These are phyloP conservation scores for Artemisia argyi DNA, from an alignment of 129 eudicot genomes.

Conservation along the genomic window DNA sequence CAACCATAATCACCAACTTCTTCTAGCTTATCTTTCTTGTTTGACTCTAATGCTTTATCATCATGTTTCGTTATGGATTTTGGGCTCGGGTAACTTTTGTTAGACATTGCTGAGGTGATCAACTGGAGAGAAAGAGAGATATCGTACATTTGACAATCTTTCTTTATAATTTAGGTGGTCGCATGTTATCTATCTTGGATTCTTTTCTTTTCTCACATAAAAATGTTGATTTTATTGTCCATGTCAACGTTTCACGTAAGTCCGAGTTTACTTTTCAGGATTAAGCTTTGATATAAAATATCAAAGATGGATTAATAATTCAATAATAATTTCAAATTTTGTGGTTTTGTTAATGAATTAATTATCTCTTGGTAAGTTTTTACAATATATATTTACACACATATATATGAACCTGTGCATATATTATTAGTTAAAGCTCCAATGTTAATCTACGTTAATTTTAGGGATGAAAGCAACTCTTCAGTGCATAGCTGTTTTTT, in stretches of 20 bases:
- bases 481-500: background rate
- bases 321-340: too few species aligned
- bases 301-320: too few species aligned
- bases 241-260: background rate
- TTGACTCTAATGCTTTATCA: slow-evolving; percentile 20
- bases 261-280: background rate
- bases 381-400: too few species aligned
- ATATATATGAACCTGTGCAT: too few species aligned
- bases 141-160: slow-evolving; percentile 28
- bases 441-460: background rate
- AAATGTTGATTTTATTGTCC: slow-evolving; percentile 14
- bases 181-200: slow-evolving; percentile 16
- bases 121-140: background rate
- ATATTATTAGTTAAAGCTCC: background rate
- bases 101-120: slow-evolving; percentile 1
- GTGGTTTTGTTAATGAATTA: too few species aligned
- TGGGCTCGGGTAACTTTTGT: background rate
- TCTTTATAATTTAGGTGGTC: background rate
- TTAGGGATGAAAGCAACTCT: background rate
- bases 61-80: slow-evolving; percentile 14
- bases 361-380: too few species aligned
- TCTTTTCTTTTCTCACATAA: slow-evolving; percentile 7
- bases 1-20: slow-evolving; percentile 2
- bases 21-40: background rate
- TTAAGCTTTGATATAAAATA: too few species aligned